These are phyloP conservation scores for Claviceps sp. DNA, from an alignment of 2,329 filamentous ascomycete genomes.

Conservation along the genomic window DNA sequence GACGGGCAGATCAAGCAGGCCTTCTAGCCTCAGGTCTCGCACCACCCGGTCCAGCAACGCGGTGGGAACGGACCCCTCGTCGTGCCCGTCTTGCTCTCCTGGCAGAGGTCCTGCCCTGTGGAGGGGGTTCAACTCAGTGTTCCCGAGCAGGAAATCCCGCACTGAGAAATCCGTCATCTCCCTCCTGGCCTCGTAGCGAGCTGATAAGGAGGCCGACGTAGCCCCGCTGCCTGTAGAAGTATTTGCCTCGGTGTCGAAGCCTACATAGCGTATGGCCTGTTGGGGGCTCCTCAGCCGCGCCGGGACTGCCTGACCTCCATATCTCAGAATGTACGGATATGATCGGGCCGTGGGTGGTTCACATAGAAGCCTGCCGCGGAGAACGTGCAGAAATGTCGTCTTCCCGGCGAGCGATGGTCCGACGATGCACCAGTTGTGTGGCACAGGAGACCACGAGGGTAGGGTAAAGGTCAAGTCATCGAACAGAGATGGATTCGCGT, in stretches of 20 bases:
- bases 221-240: slow-evolving; percentile 37
- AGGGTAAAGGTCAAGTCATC: slow-evolving; percentile 56
- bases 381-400: slow-evolving; percentile 67
- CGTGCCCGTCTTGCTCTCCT: slow-evolving; percentile 20
- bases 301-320: slow-evolving; percentile 32
- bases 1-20: slow-evolving; percentile 67
- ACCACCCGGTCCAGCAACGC: slow-evolving; percentile 49
- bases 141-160: slow-evolving; percentile 64
- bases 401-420: slow-evolving; percentile 68
- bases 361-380: slow-evolving; percentile 63
- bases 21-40: slow-evolving; percentile 51
- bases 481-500: slow-evolving; percentile 61
- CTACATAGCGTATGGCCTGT: slow-evolving; percentile 74
- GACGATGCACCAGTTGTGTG: slow-evolving; percentile 70
- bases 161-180: slow-evolving; percentile 84
- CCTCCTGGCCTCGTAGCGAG: slow-evolving; percentile 75
- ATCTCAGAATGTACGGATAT: slow-evolving; percentile 63
- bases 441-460: slow-evolving; percentile 35
- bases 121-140: slow-evolving; percentile 69
- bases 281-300: slow-evolving; percentile 42
- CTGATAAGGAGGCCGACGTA: slow-evolving; percentile 71
- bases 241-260: slow-evolving; percentile 65
- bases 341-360: slow-evolving; percentile 62
- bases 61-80: slow-evolving; percentile 33
- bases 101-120: slow-evolving; percentile 14